Evolutionary conservation across 1,139 yeast species (phyloP), one percentile per base, ranked within the genome.

Genomic region (Suhomyces wounanorum): DNA sequence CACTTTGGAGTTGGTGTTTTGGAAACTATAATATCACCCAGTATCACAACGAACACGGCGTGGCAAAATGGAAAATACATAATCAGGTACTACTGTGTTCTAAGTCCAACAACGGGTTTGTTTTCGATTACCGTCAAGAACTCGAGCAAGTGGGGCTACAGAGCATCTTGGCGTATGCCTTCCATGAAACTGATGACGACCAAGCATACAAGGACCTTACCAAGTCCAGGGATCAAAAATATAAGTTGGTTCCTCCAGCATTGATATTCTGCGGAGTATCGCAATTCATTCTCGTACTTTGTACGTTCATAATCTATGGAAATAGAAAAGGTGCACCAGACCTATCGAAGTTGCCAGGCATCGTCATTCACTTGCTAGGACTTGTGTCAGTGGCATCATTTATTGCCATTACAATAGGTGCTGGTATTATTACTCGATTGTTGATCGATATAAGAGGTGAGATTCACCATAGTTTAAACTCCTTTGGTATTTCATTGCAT

Each of bases 131-230:
- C 57, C 65, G 80, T 39, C 57, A 60, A 2, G 72, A 78, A 51
- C 61, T 82, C 45, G 63, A 67, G 6, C 50, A 61, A 0, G 67
- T 75, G 25, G 81, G 82, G 7, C 65, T 82, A 40, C 63, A 68
- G 14, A 69, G 77, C 35, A 74, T 82, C 8, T 60, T 82, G 40
- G 78, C 82, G 0, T 81, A 81, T 57, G 83, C 84, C 6, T 69
- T 64, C 8, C 40, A 37, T 26, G 42, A 40, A 14, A 31, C 39
- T 44, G 55, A 45, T 55, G 65, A 56, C 9, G 68, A 64, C 42
- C 49, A 55, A 1, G 40, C 42, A 1, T 71, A 73, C 54, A 39
- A 55, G 1, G n/a, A 51, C 1, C 43, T 50, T 3, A 64, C 72
- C 13, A 31, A 50, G 1, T 4, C 31, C 1, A 60, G 79, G 35